Percentiles rank a stretch among this genome's conserved stretches.
phyloP scores from a whole-genome alignment of 2,329 filamentous ascomycete species.

The Pestalotiopsis sp. region DNA sequence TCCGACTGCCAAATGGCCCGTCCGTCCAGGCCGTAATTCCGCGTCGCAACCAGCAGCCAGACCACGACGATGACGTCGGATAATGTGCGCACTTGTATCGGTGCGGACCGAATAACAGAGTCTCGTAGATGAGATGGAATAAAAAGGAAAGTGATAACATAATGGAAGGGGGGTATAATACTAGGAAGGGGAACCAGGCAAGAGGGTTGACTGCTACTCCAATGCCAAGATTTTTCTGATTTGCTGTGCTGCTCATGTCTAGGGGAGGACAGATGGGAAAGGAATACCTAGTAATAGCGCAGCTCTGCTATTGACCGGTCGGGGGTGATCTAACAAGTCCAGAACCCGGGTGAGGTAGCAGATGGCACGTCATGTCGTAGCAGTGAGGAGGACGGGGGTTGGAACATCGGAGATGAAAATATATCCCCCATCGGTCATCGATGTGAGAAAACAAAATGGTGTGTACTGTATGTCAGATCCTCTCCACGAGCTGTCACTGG shows the following conservation, averaged over 20 bases:
- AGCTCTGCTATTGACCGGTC: background rate
- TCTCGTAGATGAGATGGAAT: background rate
- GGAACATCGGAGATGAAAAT: background rate
- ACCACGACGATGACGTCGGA: background rate
- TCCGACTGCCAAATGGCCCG: constrained; percentile 7
- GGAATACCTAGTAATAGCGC: background rate
- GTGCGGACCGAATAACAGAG: background rate
- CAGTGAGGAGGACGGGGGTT: background rate
- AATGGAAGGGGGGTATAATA: background rate
- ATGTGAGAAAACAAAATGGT: background rate
- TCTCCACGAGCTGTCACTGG: no score
- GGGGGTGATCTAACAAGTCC: background rate
- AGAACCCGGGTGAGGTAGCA: background rate
- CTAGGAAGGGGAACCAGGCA: background rate
- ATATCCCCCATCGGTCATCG: background rate
- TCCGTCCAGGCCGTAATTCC: background rate
- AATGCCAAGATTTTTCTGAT: background rate
- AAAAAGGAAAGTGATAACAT: background rate
- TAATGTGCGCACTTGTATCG: background rate
- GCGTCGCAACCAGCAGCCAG: background rate
- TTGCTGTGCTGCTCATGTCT: background rate
- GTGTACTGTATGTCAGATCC: background rate
- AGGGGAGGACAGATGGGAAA: background rate
- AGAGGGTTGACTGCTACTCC: background rate
- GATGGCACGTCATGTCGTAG: background rate